These are phyloP conservation scores for Agroathelia rolfsii DNA, from an alignment of 1,284 basidiomycete species.

Conservation along the genomic window DNA sequence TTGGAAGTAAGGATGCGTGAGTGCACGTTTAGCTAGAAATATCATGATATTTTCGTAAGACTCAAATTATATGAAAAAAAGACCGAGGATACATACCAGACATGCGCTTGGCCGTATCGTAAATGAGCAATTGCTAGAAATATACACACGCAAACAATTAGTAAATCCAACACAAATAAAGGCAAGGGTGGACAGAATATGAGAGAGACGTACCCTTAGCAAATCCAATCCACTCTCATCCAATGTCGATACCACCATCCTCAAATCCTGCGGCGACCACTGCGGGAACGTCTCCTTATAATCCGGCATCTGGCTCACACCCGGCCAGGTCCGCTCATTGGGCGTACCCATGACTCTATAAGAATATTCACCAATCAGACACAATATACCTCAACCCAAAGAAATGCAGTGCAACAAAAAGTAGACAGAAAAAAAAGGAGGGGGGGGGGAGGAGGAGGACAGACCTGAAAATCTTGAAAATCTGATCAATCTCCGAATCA, in stretches of 20 bases:
- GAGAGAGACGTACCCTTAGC: conserved; percentile 54
- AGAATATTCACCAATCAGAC: conserved; percentile 1
- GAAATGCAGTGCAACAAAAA: conserved; percentile 9
- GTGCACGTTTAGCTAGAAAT: conserved; percentile 69
- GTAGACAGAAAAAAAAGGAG: conserved; percentile 1
- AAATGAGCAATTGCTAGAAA: conserved; percentile 69
- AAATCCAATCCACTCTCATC: conserved; percentile 73
- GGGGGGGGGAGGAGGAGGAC: conserved; percentile 14
- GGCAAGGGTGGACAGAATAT: too few species aligned
- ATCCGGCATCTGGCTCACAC: conserved; percentile 82
- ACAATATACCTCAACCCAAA: background rate
- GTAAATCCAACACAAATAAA: too few species aligned
- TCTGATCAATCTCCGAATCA: conserved; percentile 99
- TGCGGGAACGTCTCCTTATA: conserved; percentile 97
- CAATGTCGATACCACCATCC: conserved; percentile 54
- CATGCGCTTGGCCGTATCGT: conserved; percentile 91
- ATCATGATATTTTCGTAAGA: conserved; percentile 8
- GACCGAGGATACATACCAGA: conserved; percentile 53
- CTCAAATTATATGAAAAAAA: conserved; percentile 1
- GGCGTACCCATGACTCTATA: conserved; percentile 89
- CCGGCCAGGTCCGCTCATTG: conserved; percentile 87
- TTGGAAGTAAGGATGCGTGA: conserved; percentile 75
- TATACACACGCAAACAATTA: too few species aligned
- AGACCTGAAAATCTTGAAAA: conserved; percentile 97
- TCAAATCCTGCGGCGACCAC: conserved; percentile 72